These are phyloP conservation scores for Backusella luteola DNA, from an alignment of 192 early-diverging fungal species.

Conservation along the genomic window DNA sequence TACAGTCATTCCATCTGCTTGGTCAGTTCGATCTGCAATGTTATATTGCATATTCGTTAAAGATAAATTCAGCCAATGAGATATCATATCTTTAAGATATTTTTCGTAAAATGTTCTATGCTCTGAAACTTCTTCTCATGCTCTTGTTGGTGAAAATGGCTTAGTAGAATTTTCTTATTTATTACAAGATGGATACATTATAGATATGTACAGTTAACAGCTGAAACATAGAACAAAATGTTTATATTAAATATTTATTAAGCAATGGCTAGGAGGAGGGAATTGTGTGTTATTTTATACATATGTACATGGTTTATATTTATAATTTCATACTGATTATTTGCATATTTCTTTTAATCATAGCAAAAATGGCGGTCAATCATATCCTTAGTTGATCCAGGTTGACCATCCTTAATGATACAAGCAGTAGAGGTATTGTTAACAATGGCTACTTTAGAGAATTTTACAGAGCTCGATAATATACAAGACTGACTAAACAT, in stretches of 20 bases:
- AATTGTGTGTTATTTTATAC: not conserved
- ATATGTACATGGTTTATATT: not conserved
- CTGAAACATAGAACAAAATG: not conserved
- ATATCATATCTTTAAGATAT: not conserved
- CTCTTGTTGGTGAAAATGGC: too few relatives aligned
- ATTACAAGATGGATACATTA: not conserved
- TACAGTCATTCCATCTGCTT: not conserved
- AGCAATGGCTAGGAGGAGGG: not conserved
- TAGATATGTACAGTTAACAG: not conserved
- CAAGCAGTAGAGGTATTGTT: constrained; percentile 1
- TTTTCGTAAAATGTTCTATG: too few relatives aligned
- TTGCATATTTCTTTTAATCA: not conserved
- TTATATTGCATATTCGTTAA: not conserved
- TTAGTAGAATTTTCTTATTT: not conserved
- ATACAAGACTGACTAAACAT: not conserved
- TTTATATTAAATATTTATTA: not conserved
- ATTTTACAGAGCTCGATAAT: not conserved
- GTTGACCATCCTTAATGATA: not conserved
- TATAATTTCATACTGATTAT: not conserved
- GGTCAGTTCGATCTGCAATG: not conserved
- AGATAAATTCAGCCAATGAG: not conserved
- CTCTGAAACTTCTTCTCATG: too few relatives aligned
- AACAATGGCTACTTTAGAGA: constrained; percentile 8
- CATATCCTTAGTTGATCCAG: not conserved
- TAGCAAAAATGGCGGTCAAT: not conserved